Percentiles rank a stretch among this genome's conserved stretches.
Conservation (phyloP, 257 asterid species). For the Plectranthus barbatus region DNA sequence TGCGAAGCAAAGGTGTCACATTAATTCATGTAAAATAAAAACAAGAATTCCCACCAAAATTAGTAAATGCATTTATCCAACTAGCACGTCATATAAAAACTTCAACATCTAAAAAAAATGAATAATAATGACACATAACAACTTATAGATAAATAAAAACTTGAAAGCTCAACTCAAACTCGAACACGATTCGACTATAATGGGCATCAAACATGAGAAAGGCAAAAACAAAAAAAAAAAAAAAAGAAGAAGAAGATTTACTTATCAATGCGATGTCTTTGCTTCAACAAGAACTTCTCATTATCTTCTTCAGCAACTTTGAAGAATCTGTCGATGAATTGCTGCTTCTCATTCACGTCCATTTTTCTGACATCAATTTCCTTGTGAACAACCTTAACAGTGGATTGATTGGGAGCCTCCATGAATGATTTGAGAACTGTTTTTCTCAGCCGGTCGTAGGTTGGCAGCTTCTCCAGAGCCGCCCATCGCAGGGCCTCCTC, state of each 20-base stretch:
- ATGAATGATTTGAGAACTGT: constrained; percentile 40
- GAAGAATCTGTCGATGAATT: constrained; percentile 47
- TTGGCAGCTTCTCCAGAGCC: constrained; percentile 77
- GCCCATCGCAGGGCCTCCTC: constrained; percentile 92
- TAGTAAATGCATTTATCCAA: too few relatives aligned
- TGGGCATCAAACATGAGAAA: too few relatives aligned
- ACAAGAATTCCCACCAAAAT: too few relatives aligned
- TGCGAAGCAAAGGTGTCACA: too few relatives aligned
- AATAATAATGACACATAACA: too few relatives aligned
- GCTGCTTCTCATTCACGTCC: constrained; percentile 29
- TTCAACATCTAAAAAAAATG: neutral
- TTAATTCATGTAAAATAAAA: neutral
- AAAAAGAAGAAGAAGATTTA: constrained; percentile 22
- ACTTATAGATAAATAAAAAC: neutral
- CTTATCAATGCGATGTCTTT: constrained; percentile 49
- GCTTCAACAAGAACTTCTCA: constrained; percentile 49
- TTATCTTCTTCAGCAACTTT: constrained; percentile 69
- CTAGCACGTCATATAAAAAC: neutral
- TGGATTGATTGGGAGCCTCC: constrained; percentile 25
- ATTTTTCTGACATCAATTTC: constrained; percentile 52
- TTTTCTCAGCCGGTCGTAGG: constrained; percentile 65
- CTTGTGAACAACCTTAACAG: constrained; percentile 17
- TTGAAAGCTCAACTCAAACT: neutral
- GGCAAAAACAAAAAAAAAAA: too few relatives aligned
- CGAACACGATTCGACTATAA: too few relatives aligned